Percentiles rank a stretch among this genome's conserved stretches.
phyloP scores from a whole-genome alignment of 140 eudicot species.

The Erigeron philadelphicus region DNA sequence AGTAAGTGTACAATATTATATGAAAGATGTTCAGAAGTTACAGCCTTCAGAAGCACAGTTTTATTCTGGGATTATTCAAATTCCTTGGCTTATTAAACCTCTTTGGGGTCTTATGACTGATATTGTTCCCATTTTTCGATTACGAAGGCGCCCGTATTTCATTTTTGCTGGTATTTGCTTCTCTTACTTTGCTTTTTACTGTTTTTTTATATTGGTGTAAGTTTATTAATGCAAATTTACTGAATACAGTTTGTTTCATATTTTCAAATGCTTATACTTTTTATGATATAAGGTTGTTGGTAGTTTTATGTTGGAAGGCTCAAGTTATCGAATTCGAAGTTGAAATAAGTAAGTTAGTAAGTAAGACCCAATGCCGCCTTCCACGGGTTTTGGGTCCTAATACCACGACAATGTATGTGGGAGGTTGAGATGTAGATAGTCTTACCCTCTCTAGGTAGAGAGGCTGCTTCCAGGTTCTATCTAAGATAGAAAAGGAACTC shows the following conservation, averaged over 20 bases:
- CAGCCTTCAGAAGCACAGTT: constrained; percentile 88
- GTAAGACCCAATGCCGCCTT: too few relatives aligned
- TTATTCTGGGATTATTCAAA: constrained; percentile 50
- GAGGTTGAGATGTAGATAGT: too few relatives aligned
- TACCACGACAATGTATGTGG: too few relatives aligned
- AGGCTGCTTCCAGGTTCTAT: too few relatives aligned
- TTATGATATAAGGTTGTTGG: background rate
- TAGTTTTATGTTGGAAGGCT: background rate
- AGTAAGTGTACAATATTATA: constrained; percentile 58
- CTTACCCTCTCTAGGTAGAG: too few relatives aligned
- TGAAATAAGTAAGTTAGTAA: too few relatives aligned
- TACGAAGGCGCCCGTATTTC: constrained; percentile 78
- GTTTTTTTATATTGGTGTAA: background rate
- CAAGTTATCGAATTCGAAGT: background rate
- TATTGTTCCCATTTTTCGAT: constrained; percentile 64
- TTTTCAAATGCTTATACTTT: background rate
- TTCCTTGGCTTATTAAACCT: constrained; percentile 94
- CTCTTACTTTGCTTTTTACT: background rate
- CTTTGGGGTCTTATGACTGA: constrained; percentile 91
- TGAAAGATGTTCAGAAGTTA: constrained; percentile 74
- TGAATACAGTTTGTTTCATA: background rate
- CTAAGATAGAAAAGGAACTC: too few relatives aligned
- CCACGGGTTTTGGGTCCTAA: too few relatives aligned
- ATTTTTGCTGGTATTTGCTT: constrained; percentile 56
- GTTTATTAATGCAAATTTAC: background rate